Conservation (phyloP, 352 stramenopile genomes). For the Phytopythium cucurbitacearum region DNA sequence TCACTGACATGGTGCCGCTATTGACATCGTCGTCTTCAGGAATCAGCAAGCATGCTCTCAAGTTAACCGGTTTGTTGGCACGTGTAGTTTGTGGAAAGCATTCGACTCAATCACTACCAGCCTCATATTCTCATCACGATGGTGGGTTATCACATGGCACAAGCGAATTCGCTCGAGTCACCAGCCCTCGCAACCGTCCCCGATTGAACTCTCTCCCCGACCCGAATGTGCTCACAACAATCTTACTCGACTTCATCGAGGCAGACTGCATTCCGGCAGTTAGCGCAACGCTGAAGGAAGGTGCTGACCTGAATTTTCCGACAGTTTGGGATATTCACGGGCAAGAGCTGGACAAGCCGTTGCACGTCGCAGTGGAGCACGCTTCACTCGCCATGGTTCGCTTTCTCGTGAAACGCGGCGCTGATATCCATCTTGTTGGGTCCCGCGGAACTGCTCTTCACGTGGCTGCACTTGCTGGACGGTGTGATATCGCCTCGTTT, state of each 20-base stretch:
- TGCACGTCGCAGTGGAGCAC: constrained; percentile 56
- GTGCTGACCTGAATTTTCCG: constrained; percentile 65
- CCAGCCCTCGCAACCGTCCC: constrained; percentile 17
- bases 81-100: constrained; percentile 49
- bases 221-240: constrained; percentile 48
- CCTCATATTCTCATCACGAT: no score
- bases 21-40: constrained; percentile 35
- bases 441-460: constrained; percentile 60
- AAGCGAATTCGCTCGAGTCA: no score
- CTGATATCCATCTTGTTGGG: constrained; percentile 57
- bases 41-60: constrained; percentile 40
- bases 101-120: constrained; percentile 8
- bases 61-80: constrained; percentile 48
- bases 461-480: constrained; percentile 43
- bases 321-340: constrained; percentile 36
- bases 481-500: constrained; percentile 76
- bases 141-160: no score
- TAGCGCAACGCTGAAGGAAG: constrained; percentile 66
- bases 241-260: constrained; percentile 74
- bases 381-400: constrained; percentile 70
- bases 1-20: constrained; percentile 43
- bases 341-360: constrained; percentile 58
- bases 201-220: constrained; percentile 53
- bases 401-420: constrained; percentile 72
- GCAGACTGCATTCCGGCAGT: constrained; percentile 71